phyloP scores from a whole-genome alignment of 148 eudicot genomes.

The Beta vulgaris region DNA sequence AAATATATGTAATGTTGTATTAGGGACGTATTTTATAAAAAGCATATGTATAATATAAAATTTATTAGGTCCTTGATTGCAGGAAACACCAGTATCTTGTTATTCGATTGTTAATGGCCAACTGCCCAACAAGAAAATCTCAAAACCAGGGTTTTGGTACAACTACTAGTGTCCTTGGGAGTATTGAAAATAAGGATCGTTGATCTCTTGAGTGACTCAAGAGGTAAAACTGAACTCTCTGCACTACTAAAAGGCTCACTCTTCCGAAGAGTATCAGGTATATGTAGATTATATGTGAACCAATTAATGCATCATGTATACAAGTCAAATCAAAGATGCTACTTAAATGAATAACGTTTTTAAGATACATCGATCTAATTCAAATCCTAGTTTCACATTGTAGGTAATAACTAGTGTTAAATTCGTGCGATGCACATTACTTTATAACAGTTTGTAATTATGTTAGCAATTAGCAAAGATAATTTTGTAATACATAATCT shows the following conservation, averaged over 20 bases:
- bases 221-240: background rate
- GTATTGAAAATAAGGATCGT: background rate
- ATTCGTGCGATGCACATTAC: too few relatives aligned
- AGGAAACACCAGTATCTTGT: conserved; percentile 15
- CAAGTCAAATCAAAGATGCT: too few relatives aligned
- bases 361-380: too few relatives aligned
- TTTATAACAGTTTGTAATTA: too few relatives aligned
- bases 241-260: too few relatives aligned
- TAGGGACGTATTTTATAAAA: background rate
- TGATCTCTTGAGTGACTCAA: background rate
- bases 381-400: too few relatives aligned
- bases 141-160: conserved; percentile 7
- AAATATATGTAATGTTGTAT: too few relatives aligned
- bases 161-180: background rate
- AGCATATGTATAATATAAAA: background rate
- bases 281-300: background rate
- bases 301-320: background rate
- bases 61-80: background rate
- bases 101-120: conserved; percentile 1
- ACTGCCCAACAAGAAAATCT: conserved; percentile 22
- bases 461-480: too few relatives aligned
- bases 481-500: too few relatives aligned
- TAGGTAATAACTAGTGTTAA: too few relatives aligned
- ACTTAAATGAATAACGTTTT: too few relatives aligned
- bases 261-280: background rate